phyloP scores from a whole-genome alignment of 2,329 filamentous ascomycete species.

The Blastomyces percursus region DNA sequence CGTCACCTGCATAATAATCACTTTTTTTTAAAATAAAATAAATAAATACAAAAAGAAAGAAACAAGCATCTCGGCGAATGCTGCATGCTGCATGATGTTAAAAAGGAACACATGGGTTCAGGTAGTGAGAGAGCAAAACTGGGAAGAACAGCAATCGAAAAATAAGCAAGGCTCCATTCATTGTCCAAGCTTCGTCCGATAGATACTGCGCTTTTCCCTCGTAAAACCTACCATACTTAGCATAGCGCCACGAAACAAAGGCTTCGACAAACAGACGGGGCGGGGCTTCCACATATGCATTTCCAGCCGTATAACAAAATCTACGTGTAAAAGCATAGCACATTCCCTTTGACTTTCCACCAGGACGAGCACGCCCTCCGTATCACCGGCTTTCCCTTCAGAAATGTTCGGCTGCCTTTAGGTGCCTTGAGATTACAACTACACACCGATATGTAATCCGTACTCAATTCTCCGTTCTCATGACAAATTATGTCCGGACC shows the following conservation, averaged over 20 bases:
- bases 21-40: no score
- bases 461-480: background rate
- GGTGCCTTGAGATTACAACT: background rate
- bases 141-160: background rate
- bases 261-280: background rate
- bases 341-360: background rate
- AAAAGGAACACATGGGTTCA: background rate
- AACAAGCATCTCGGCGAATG: background rate
- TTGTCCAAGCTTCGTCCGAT: background rate
- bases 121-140: background rate
- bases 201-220: background rate
- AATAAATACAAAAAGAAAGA: background rate
- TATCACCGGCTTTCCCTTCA: background rate
- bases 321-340: background rate
- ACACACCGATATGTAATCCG: background rate
- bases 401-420: background rate
- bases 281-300: background rate
- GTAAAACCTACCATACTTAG: background rate
- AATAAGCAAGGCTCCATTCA: background rate
- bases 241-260: background rate
- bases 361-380: background rate
- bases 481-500: background rate
- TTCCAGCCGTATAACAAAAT: background rate
- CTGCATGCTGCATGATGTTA: background rate
- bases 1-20: constrained; percentile 3